Base-by-base conservation (phyloP, 225 moss, liverwort and hornwort genomes). In the Neckera pumila region DNA sequence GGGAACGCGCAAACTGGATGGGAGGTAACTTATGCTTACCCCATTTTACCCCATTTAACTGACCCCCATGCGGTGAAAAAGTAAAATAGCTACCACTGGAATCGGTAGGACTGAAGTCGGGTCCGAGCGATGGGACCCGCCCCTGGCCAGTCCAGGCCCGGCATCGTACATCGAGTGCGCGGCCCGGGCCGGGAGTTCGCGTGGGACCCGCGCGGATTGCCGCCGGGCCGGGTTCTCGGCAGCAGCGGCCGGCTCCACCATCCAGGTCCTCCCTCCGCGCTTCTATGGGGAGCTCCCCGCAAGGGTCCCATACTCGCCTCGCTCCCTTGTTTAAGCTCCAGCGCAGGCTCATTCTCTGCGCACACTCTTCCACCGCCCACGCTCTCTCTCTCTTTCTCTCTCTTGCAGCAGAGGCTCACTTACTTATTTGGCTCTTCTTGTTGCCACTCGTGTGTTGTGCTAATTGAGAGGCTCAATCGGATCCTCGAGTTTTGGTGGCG, bases 231-330 rank as follows among this genome's bases (percentile, higher is more conserved):
- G 91, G 89, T 89, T 89, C 87, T 87, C 82, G 70, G 89, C 71
- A 62, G 87, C 81, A 80, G 85, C 89, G 85, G 87, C 87, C 85
- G 91, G 91, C 87, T 89, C 91, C 91, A 91, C 89, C 91, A 89
- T 85, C 65, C 47, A 47, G 82, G 82, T 63, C 47, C 65, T 59
- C 65, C 62, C 73, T 42, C 62, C 86, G 89, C 82, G 83, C 85
- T 66, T 86, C 86, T 12, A 3, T 51, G 82, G 82, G 34, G 65
- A 36, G 81, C 18, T 60, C 15, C 1, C 69, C 16, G 2, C 56
- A 10, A 40, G 83, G 69, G 69, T 38, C 84, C 82, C 82, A 30
- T 65, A 63, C 65, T 17, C 36, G 82, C 43, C 45, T 31, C 56
- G 17, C 81, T 8, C 47, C 10, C 82, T 77, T 86, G 83, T 89